Evolutionary conservation across 768 basidiomycete species (phyloP), one percentile per base, ranked within the genome.

Genomic region (Inosperma sp.): DNA sequence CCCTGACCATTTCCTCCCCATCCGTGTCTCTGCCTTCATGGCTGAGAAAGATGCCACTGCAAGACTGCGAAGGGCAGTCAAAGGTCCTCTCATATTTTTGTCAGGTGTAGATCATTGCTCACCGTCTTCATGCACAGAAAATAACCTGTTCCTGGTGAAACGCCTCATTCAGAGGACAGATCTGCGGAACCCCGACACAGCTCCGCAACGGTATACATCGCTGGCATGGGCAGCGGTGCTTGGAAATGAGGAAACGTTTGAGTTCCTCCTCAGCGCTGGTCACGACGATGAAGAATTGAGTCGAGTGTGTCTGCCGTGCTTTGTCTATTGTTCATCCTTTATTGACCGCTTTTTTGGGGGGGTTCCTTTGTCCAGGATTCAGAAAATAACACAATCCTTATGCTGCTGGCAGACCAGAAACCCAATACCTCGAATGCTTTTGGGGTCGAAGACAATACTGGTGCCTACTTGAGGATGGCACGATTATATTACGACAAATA

Each of bases 251-350:
- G 93, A 95, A 63, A 93, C 90, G 2, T 97, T 95, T 58, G 93
- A 96, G 62, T 96, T 86, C 68, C 74, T 97, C 48, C 73, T 95
- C 46, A 80, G 75, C 55, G 82, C 79, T 17, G 92, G 92, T 26
- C 94, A 96, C 65, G 94, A 97, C 65, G 93, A 97, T 62, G 84
- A 88, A 50, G 94, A 97, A 67, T 72, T 93, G 53, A 93, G 87
- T 69, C 82, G 82, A 77, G 94, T 93, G 63, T 60, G 84, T 73
- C 37, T 52, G 30, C 39, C 52, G 31, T 43, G 27, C 36, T 42
- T 42, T 23, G 10, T 45, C 17, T 21, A 35, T 43, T 49, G 22
- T 53, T 44, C 29, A 39, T 30, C 49, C 16, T 37, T 16, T 30
- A 34, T 51, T 40, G 36, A 41, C 16, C 50, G 34, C 13, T 26